Base-by-base conservation (phyloP, 441 rosid genomes). In the Aleurites moluccanus region DNA sequence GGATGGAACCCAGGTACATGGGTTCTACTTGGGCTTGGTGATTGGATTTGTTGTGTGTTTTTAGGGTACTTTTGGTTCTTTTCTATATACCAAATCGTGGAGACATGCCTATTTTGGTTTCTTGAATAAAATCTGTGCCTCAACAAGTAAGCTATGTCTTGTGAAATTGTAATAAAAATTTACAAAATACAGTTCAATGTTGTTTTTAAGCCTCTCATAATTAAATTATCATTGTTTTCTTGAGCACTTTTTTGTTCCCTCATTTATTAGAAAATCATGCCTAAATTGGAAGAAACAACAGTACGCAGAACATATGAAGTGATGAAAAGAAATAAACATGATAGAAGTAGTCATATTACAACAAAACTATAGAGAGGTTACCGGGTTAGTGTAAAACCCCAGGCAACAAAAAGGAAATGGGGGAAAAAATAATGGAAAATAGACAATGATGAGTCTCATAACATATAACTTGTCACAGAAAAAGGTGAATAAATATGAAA, bases 11-110 rank as follows among this genome's bases (percentile, higher is more conserved):
- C 16, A 21, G 25, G 49, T 64, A 47, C 3, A 56, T 10, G 56
- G 50, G 27, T 73, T 75, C 50, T 63, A 66, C n/a, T n/a, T n/a
- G n/a, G n/a, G n/a, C n/a, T n/a, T n/a, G n/a, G n/a, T n/a, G n/a
- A n/a, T n/a, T n/a, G 84, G 84, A 6, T 82, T 78, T 21, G 28
- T 62, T 30, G 66, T 78, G 15, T 72, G 87, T 28, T 84, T 80
- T 49, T 42, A 75, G 85, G 67, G 76, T 6, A 35, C 78, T 3
- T 73, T 77, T 3, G 77, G 79, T 11, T 44, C 77, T 27, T 61
- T 80, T 44, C 13, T 33, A 0, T 10, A 73, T 13, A 64, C 66
- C 16, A 30, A 21, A n/a, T 57, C 78, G 28, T 84, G 81, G 83
- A 78, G 84, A 38, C 40, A 38, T 38, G 0, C 40, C 40, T 38